Base-by-base conservation (phyloP, 148 eudicot genomes). In the Vaccinium darrowii region DNA sequence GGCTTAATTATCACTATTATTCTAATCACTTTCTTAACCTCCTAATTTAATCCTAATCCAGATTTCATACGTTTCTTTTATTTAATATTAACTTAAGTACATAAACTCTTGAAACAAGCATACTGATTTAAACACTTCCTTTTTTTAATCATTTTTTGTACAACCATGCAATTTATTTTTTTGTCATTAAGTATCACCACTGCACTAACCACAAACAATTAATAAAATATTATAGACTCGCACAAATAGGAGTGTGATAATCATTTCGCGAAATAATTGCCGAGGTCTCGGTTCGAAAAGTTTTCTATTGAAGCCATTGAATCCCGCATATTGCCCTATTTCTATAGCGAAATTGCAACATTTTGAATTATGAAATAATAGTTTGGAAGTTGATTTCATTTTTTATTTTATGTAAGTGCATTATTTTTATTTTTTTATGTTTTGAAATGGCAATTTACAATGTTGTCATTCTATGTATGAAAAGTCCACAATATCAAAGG, bases 1-100 rank as follows among this genome's bases (percentile, higher is more conserved):
- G 91, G 90, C 73, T 71, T 84, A 90, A 74, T 90, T 83, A 88
- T 90, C 81, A 82, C 72, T 71, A 51, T 14, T 53, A 78, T 74
- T 83, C 50, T 14, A 12, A 67, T 60, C 76, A 12, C 6, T 74
- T 56, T 50, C 9, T 69, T 27, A 11, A 12, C 8, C 43, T 21
- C 51, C 3, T 85, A 79, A 47, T 88, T 23, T 27, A 74, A 52
- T 86, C 39, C 43, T 69, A 14, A 84, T 63, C 67, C 47, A 67
- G 27, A 56, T 77, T 43, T 84, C 50, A 36, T 83, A 69, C 51
- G 54, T 27, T 8, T 71, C 75, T 83, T 77, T 13, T 27, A 27
- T 43, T 43, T 43, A 25, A 67, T 67, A 11, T 15, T 30, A 69
- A 27, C 27, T 27, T 25, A 3, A 69, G 14, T n/a, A 23, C 13